Conservation (phyloP, 306 rosid genomes). For the Rosa lucieae region DNA sequence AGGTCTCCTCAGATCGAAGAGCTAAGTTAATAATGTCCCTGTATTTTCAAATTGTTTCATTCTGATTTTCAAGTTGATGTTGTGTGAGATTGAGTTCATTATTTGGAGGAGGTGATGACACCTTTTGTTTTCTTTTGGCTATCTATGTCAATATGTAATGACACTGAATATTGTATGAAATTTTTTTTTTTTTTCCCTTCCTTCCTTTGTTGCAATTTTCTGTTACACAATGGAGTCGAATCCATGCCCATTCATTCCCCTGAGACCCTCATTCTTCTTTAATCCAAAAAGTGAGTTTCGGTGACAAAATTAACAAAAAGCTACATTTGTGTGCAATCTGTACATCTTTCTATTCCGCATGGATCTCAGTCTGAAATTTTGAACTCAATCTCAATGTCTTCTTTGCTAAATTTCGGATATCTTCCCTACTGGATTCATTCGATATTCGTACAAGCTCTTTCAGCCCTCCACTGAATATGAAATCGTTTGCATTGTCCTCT, state of each 20-base stretch:
- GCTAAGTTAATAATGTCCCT: neutral
- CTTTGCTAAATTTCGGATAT: constrained; percentile 60
- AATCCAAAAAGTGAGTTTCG: neutral
- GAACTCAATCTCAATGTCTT: constrained; percentile 44
- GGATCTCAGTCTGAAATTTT: constrained; percentile 34
- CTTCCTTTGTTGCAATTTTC: neutral
- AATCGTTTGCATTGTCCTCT: constrained; percentile 57
- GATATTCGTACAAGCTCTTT: constrained; percentile 55
- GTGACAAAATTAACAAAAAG: neutral
- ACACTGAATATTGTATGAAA: neutral
- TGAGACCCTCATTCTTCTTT: neutral
- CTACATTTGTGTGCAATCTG: neutral
- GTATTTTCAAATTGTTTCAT: neutral
- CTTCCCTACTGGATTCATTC: constrained; percentile 50
- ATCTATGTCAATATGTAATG: neutral
- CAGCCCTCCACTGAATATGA: constrained; percentile 45
- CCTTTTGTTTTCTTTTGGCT: neutral
- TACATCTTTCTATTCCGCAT: constrained; percentile 16
- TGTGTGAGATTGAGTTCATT: neutral
- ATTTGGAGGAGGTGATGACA: neutral
- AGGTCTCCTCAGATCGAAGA: neutral
- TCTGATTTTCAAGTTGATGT: neutral
- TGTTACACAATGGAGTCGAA: neutral
- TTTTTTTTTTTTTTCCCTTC: neutral
- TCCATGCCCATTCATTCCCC: neutral